Base-by-base conservation (phyloP, 2,329 filamentous ascomycete species). In the Aspergillus bombycis region DNA sequence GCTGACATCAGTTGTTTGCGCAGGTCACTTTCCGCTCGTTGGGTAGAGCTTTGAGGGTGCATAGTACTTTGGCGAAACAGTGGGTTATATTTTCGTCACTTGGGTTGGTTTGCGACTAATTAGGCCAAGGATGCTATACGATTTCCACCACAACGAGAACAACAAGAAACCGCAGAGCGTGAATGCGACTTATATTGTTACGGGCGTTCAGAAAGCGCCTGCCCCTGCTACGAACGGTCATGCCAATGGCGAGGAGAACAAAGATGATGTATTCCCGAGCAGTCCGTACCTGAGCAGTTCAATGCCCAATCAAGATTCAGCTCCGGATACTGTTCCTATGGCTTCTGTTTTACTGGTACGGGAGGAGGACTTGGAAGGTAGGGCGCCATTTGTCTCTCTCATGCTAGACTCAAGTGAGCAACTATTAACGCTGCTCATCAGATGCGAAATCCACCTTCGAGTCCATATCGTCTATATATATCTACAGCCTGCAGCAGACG, bases 181-280 rank as follows among this genome's bases (percentile, higher is more conserved):
- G n/a, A 88, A 96, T 79, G 95, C 94, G 52, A 97, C 93, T n/a
- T 99, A 97, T 78, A 82, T 97, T 56, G 75, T 99, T 53, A 91
- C 89, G 57, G 95, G 94, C 45, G 86, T 82, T 26, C 90, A 87
- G 71, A 83, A 78, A 59, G 71, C 72, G 7, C 73, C 74, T 21
- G 76, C 78, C 16, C 58, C 68, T 11, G 50, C 70, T 30, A 69
- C 76, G 12, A 84, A 83, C 67, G 80, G 77, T 23, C 84, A 90
- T 30, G 69, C 75, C 14, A 84, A 82, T 67, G 80, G 77, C 26
- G 84, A 90, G 70, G 86, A 82, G 58, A 86, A 93, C 62, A 61
- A 45, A 16, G 88, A 89, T 52, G 79, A 82, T 43, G 65, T 78
- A 65, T 89, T 90, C 84, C 86, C 83, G 62, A 89, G 86, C 73